A percentile compares a stretch with the other conserved stretches of the same genome.
Conservation (phyloP, 2,329 filamentous ascomycete genomes). For the Colletotrichum acutatum region DNA sequence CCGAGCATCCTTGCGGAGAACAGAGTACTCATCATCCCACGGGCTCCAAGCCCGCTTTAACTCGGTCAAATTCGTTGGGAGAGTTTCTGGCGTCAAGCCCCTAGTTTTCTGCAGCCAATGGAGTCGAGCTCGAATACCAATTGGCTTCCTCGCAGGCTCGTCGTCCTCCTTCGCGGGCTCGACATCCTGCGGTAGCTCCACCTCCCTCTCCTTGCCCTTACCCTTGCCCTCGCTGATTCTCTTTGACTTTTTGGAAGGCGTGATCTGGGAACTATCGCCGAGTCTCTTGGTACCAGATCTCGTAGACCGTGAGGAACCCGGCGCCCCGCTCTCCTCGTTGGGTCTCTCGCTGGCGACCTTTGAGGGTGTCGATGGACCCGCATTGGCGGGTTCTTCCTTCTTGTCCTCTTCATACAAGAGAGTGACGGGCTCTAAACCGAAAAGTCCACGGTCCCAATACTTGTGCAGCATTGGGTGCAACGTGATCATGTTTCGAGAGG, state of each 20-base stretch:
- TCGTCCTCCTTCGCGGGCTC: background rate
- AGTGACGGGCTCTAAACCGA: background rate
- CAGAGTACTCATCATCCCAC: background rate
- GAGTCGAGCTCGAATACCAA: background rate
- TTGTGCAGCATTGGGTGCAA: background rate
- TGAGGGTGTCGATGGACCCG: background rate
- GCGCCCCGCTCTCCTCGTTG: background rate
- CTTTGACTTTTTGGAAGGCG: too few relatives aligned
- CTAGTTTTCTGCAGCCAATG: fast-evolving
- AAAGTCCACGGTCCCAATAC: background rate
- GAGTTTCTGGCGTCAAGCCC: background rate
- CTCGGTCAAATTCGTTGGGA: background rate
- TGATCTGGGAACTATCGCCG: too few relatives aligned
- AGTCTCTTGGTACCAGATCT: too few relatives aligned
- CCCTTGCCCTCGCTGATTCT: too few relatives aligned
- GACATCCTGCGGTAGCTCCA: background rate
- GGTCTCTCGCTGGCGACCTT: background rate
- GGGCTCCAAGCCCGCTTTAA: background rate
- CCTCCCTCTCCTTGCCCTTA: too few relatives aligned
- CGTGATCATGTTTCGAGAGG: background rate
- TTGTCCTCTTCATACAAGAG: background rate
- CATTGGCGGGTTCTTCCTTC: background rate
- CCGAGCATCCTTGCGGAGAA: background rate
- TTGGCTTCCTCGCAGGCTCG: background rate
- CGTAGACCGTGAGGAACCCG: too few relatives aligned